Percentiles rank a stretch among this genome's conserved stretches.
Evolutionary conservation across 140 eudicot species (phyloP).

Genomic region (Flaveria floridana): DNA sequence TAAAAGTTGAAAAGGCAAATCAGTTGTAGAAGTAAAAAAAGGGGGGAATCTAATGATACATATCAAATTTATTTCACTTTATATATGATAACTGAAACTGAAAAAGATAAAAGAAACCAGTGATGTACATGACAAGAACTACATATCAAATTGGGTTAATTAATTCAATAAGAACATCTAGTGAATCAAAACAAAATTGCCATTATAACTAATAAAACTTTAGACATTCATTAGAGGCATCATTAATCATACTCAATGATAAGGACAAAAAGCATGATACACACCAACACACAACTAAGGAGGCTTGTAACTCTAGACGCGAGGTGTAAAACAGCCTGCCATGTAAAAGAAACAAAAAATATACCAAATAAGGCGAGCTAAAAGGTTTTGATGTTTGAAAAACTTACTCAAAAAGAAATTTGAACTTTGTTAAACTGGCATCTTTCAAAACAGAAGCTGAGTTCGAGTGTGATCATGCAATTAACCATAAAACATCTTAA

Average conservation of each 20-base stretch:
- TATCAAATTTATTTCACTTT: not conserved
- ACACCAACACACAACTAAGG: slow-evolving; percentile 8
- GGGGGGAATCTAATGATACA: not conserved
- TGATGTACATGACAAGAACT: not conserved
- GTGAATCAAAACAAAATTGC: not conserved
- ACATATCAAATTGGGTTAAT: not conserved
- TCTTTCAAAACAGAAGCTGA: not conserved
- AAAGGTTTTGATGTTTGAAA: not conserved
- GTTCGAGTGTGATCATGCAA: not conserved
- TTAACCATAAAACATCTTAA: slow-evolving; percentile 2
- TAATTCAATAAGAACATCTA: not conserved
- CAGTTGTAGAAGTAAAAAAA: not conserved
- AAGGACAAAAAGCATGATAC: slow-evolving; percentile 19
- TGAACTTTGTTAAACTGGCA: not conserved
- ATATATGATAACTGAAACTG: not conserved
- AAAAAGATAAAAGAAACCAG: not conserved
- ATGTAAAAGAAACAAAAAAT: slow-evolving; percentile 3
- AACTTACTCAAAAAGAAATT: not conserved
- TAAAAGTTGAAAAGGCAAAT: not conserved
- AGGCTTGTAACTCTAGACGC: slow-evolving; percentile 11
- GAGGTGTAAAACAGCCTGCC: slow-evolving; percentile 20
- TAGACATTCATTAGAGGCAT: slow-evolving; percentile 16
- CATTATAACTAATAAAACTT: slow-evolving; percentile 2
- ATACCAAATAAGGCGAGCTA: slow-evolving; percentile 17
- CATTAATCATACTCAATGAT: not conserved